A percentile compares a stretch with the other conserved stretches of the same genome.
Conservation (phyloP, 257 asterid species). For the Osmanthus fragrans region DNA sequence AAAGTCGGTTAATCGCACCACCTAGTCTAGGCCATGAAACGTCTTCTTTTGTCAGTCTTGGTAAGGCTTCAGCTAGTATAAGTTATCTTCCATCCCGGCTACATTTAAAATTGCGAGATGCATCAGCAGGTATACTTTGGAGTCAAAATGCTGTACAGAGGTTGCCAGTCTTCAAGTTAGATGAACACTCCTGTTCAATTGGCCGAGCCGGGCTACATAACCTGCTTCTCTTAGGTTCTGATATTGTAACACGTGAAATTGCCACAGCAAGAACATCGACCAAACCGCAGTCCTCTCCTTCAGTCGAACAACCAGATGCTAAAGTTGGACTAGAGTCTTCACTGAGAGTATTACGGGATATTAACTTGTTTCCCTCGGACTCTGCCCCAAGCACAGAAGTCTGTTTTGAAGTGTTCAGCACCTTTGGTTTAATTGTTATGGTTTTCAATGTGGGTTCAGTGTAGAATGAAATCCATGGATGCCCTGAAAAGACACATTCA, state of each 20-base stretch:
- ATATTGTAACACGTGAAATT: slow-evolving; percentile 65
- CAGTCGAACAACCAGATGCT: slow-evolving; percentile 32
- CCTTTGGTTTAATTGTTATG: slow-evolving; percentile 34
- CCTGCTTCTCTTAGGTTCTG: slow-evolving; percentile 80
- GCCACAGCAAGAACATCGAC: slow-evolving; percentile 69
- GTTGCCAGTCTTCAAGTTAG: slow-evolving; percentile 64
- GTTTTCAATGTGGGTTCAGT: slow-evolving; percentile 36
- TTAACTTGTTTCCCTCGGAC: slow-evolving; percentile 54
- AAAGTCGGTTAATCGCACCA: not conserved
- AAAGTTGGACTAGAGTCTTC: slow-evolving; percentile 46
- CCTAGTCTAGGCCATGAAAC: not conserved
- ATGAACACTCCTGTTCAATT: slow-evolving; percentile 56
- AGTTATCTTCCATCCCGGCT: slow-evolving; percentile 28
- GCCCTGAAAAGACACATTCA: slow-evolving; percentile 42
- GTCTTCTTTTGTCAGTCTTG: not conserved
- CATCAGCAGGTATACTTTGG: slow-evolving; percentile 16
- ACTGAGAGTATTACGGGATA: slow-evolving; percentile 37
- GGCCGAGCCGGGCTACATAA: slow-evolving; percentile 61
- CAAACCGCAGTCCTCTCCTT: slow-evolving; percentile 49
- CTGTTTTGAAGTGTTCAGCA: slow-evolving; percentile 40
- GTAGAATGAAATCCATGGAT: slow-evolving; percentile 59
- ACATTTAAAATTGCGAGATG: slow-evolving; percentile 30
- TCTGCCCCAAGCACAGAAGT: slow-evolving; percentile 39
- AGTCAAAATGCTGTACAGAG: slow-evolving; percentile 85
- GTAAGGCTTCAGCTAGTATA: slow-evolving; percentile 3